These are phyloP conservation scores for Penicillium italicum DNA, from an alignment of 2,329 filamentous ascomycete genomes.

Conservation along the genomic window DNA sequence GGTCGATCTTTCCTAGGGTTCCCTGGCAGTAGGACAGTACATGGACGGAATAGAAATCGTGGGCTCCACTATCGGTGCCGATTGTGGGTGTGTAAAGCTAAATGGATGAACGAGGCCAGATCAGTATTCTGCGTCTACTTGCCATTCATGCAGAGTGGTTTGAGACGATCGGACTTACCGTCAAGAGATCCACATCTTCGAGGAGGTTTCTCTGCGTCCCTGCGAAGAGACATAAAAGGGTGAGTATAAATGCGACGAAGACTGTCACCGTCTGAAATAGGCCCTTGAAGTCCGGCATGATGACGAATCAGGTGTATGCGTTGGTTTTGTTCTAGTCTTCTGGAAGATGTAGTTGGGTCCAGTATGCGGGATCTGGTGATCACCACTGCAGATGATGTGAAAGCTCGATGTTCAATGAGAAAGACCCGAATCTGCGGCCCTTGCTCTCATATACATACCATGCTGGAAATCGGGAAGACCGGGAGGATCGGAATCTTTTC, in stretches of 20 bases:
- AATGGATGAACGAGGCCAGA: conserved; percentile 28
- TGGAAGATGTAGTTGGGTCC: not conserved
- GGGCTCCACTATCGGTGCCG: conserved; percentile 50
- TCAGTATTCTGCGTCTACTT: conserved; percentile 19
- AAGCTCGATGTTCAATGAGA: not conserved
- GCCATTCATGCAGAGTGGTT: not conserved
- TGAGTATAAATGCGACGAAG: conserved; percentile 55
- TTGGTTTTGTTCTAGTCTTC: not conserved
- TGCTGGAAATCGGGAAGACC: not conserved
- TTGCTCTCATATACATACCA: conserved; percentile 13
- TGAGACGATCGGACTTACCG: conserved; percentile 39
- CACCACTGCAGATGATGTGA: not conserved
- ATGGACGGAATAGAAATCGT: conserved; percentile 61
- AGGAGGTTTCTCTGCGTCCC: conserved; percentile 56
- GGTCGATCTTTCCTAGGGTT: conserved; percentile 33
- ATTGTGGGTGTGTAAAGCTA: conserved; percentile 39
- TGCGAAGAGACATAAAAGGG: conserved; percentile 59
- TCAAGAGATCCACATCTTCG: conserved; percentile 56
- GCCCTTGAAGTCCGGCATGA: conserved; percentile 16
- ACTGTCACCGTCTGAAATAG: conserved; percentile 52
- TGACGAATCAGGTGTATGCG: not conserved
- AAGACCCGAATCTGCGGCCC: not conserved
- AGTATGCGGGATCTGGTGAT: not conserved
- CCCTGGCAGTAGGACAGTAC: conserved; percentile 59
- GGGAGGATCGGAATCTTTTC: not conserved